Percentiles rank a stretch among this genome's conserved stretches.
These are phyloP conservation scores for Colletotrichum tofieldiae DNA, from an alignment of 2,329 filamentous ascomycete species.

Conservation along the genomic window DNA sequence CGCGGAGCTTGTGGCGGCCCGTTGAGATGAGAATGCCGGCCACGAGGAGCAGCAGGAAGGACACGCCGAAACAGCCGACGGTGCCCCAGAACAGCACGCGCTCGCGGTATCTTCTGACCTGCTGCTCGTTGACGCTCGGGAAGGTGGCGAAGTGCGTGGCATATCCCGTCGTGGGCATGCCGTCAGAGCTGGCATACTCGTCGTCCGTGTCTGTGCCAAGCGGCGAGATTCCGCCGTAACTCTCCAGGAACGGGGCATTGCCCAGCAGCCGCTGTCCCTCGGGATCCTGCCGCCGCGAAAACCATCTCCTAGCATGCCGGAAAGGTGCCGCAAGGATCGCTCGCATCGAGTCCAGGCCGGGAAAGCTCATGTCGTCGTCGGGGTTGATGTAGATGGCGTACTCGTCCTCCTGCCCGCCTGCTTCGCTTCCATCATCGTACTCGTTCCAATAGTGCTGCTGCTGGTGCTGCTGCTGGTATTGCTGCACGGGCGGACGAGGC, in stretches of 20 bases:
- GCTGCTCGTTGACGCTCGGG: slow-evolving; percentile 67
- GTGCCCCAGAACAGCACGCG: slow-evolving; percentile 69
- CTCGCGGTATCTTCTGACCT: slow-evolving; percentile 66
- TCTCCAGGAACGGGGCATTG: slow-evolving; percentile 29
- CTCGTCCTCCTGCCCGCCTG: slow-evolving; percentile 67
- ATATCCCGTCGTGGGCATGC: slow-evolving; percentile 65
- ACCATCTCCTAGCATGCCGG: slow-evolving; percentile 67
- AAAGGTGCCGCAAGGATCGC: slow-evolving; percentile 65
- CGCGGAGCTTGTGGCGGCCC: slow-evolving; percentile 75
- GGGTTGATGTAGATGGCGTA: slow-evolving; percentile 85
- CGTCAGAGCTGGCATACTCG: slow-evolving; percentile 69
- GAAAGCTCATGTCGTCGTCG: slow-evolving; percentile 72
- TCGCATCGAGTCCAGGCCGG: slow-evolving; percentile 74
- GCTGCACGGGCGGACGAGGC: slow-evolving; percentile 47
- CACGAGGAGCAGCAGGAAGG: slow-evolving; percentile 76
- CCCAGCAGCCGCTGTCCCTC: slow-evolving; percentile 29
- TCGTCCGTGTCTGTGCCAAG: slow-evolving; percentile 58
- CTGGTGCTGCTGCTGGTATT: slow-evolving; percentile 46
- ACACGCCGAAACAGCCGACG: slow-evolving; percentile 69
- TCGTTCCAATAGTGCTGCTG: slow-evolving; percentile 83
- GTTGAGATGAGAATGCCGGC: slow-evolving; percentile 77
- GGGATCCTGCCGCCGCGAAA: slow-evolving; percentile 49
- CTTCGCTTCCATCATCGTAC: slow-evolving; percentile 86
- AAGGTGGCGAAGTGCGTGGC: slow-evolving; percentile 68
- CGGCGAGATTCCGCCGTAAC: slow-evolving; percentile 45